phyloP scores from a whole-genome alignment of 306 rosid genomes.

The Malus orientalis region DNA sequence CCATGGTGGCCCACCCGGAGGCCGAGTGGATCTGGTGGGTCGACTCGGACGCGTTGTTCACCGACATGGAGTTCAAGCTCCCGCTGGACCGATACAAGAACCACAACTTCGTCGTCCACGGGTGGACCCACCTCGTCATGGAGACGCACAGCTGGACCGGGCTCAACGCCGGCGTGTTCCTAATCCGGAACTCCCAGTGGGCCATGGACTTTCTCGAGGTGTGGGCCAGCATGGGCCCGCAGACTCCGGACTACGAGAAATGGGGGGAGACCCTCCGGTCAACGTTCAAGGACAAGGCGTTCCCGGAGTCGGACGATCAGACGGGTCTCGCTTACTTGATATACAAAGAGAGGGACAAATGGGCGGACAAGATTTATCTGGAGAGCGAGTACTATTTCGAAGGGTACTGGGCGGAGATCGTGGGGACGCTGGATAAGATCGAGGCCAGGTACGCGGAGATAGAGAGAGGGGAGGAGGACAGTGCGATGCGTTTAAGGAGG shows the following conservation, averaged over 20 bases:
- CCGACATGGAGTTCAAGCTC: conserved; percentile 79
- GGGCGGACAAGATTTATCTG: conserved; percentile 65
- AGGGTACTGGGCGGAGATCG: conserved; percentile 70
- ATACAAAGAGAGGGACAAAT: conserved; percentile 38
- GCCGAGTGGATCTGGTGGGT: conserved; percentile 99
- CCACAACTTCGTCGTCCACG: conserved; percentile 62
- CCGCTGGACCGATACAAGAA: conserved; percentile 52
- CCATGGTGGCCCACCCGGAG: conserved; percentile 89
- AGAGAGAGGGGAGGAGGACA: conserved; percentile 22
- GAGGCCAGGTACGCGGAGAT: conserved; percentile 28
- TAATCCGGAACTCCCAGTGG: conserved; percentile 85
- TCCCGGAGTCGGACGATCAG: conserved; percentile 88
- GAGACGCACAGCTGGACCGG: conserved; percentile 83
- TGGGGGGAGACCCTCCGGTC: conserved; percentile 57
- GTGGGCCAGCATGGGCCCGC: conserved; percentile 96
- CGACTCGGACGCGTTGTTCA: conserved; percentile 83
- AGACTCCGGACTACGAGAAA: conserved; percentile 41
- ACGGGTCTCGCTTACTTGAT: conserved; percentile 78
- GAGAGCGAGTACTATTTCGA: conserved; percentile 64
- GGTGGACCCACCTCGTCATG: conserved; percentile 55
- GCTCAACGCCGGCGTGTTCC: conserved; percentile 79
- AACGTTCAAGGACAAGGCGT: conserved; percentile 64
- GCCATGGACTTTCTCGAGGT: conserved; percentile 62
- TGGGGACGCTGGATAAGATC: conserved; percentile 32
- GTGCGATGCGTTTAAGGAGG: conserved; percentile 36